phyloP scores from a whole-genome alignment of 2,329 filamentous ascomycete genomes.

The Pestalotiopsis sp. region DNA sequence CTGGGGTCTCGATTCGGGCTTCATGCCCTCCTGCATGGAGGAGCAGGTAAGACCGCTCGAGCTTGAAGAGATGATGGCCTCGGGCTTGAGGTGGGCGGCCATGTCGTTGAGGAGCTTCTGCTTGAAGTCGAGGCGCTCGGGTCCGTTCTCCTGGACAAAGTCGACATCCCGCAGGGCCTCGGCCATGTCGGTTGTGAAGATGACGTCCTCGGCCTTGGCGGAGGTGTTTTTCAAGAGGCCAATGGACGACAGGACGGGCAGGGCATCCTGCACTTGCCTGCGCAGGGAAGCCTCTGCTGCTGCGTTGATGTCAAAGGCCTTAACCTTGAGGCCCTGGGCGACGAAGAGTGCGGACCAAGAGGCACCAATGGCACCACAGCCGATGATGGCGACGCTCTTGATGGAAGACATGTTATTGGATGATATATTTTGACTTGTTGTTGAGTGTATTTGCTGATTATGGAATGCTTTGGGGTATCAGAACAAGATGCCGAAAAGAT shows the following conservation, averaged over 20 bases:
- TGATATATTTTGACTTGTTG: background rate
- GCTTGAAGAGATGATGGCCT: conserved; percentile 41
- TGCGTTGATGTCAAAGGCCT: conserved; percentile 16
- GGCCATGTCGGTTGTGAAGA: conserved; percentile 19
- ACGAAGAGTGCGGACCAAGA: conserved; percentile 17
- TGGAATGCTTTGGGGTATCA: background rate
- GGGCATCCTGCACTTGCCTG: conserved; percentile 10
- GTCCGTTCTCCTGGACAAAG: conserved; percentile 34
- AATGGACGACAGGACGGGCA: conserved; percentile 15
- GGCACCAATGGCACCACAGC: conserved; percentile 17
- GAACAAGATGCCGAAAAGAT: background rate
- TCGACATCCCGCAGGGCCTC: conserved; percentile 16
- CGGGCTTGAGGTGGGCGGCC: conserved; percentile 28
- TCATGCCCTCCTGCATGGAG: conserved; percentile 28
- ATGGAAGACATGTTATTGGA: conserved; percentile 7
- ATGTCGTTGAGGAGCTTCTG: conserved; percentile 37
- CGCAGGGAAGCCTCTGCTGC: conserved; percentile 16
- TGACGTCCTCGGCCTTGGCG: conserved; percentile 16
- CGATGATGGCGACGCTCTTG: conserved; percentile 16
- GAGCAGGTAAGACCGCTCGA: conserved; percentile 40
- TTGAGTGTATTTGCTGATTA: background rate
- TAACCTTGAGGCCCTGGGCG: conserved; percentile 16
- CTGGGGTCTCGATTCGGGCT: conserved; percentile 23
- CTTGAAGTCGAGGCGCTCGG: conserved; percentile 43
- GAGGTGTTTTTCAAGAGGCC: conserved; percentile 17